Evolutionary conservation across 2,329 filamentous ascomycete species (phyloP).

Genomic region (Myriosclerotinia curreyana): DNA sequence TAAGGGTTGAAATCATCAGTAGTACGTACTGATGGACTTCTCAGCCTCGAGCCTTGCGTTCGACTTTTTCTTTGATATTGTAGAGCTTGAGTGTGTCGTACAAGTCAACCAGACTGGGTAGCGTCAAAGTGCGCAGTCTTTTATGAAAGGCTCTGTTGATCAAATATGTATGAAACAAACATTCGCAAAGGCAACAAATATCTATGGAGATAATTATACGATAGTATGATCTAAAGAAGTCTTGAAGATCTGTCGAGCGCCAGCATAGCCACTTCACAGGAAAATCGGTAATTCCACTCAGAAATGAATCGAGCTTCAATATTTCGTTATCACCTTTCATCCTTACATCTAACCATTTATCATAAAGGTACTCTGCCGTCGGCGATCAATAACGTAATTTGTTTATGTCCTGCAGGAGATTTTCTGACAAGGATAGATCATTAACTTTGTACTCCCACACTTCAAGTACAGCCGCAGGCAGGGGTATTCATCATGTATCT

Average conservation of each 20-base stretch:
- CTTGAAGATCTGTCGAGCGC: not conserved
- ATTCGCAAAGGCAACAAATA: not conserved
- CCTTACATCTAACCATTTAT: not conserved
- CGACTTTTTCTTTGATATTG: not conserved
- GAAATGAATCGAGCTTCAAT: not conserved
- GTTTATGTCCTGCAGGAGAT: slow-evolving; percentile 12
- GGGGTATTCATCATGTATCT: slow-evolving; percentile 5
- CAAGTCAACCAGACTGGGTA: not conserved
- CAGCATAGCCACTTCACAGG: not conserved
- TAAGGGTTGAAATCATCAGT: not conserved
- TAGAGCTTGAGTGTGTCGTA: slow-evolving; percentile 1
- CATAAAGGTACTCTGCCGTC: slow-evolving; percentile 5
- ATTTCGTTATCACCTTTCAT: not conserved
- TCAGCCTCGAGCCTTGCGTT: not conserved
- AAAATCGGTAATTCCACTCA: not conserved
- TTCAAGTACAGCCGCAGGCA: not conserved
- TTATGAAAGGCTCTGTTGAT: not conserved
- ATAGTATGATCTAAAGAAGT: not conserved
- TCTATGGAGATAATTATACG: not conserved
- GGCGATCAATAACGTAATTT: slow-evolving; percentile 14
- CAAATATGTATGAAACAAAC: not conserved
- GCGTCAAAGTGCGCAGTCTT: not conserved
- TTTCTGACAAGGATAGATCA: slow-evolving; percentile 3
- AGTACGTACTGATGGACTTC: not conserved
- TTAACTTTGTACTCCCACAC: slow-evolving; percentile 10